A percentile compares a stretch with the other conserved stretches of the same genome.
These are phyloP conservation scores for Magnusiomyces tetraspermus DNA, from an alignment of 1,139 yeast species.

Conservation along the genomic window DNA sequence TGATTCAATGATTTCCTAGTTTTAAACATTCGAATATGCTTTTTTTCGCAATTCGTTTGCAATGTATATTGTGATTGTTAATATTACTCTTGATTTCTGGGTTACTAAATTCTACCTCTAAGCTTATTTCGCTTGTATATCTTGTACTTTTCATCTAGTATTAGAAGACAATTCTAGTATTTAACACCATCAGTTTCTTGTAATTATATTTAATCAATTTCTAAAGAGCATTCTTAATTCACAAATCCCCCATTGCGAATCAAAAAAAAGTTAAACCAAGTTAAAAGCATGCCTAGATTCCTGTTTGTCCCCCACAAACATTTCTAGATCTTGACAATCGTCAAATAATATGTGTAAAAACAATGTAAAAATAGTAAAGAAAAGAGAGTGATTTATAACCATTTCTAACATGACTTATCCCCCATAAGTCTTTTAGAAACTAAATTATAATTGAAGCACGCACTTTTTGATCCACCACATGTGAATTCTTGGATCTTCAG, in stretches of 20 bases:
- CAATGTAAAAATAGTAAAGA: too few species aligned
- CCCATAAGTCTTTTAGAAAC: background rate
- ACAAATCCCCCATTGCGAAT: background rate
- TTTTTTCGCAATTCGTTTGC: background rate
- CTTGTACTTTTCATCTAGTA: background rate
- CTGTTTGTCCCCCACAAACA: background rate
- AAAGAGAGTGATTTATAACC: too few species aligned
- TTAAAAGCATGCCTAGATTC: too few species aligned
- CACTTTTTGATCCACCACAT: constrained; percentile 51
- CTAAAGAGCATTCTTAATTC: background rate
- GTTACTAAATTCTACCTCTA: background rate
- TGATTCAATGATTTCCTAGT: background rate
- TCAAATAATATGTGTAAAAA: too few species aligned
- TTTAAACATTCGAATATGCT: background rate
- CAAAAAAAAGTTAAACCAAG: too few species aligned
- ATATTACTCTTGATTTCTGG: background rate
- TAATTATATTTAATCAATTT: too few species aligned
- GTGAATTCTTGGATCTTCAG: constrained; percentile 53
- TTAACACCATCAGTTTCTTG: background rate
- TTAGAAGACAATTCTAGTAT: background rate
- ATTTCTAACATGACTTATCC: background rate
- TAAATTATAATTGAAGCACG: background rate
- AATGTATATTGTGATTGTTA: background rate
- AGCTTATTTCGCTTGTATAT: background rate
- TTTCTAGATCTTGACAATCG: too few species aligned